Base-by-base conservation (phyloP, 305 asterid genomes). In the Galium porrigens region DNA sequence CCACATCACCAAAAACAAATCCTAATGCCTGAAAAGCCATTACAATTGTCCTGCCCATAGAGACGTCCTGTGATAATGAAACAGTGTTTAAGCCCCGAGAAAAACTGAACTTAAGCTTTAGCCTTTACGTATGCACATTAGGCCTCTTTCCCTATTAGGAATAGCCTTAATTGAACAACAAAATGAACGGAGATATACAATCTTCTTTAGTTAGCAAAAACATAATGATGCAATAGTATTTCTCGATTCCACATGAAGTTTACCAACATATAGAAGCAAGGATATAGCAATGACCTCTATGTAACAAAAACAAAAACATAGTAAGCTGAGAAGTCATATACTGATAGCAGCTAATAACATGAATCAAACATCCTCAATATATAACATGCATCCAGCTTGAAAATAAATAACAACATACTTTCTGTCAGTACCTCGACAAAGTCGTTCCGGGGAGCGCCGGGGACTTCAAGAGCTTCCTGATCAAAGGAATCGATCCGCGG, bases 1-100 rank as follows among this genome's bases (percentile, higher is more conserved):
- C 99, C 85, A 94, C 99, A 73, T 90, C 99, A 58, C 99, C 99
- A 76, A 94, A 94, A 41, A 94, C 95, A 58, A 94, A 86, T 44
- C 99, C 97, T 65, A 94, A 89, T 61, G 99, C 87, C 85, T 89
- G 96, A 83, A 84, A 90, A 46, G 77, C 84, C 80, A 94, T 82
- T 53, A 72, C 65, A 63, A 90, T 58, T 71, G 84, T 86, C 92
- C 89, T 94, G 72, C 95, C 86, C 76, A 78, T 48, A 77, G 78
- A 78, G 77, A 76, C 80, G 72, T 85, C 99, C 99, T 90, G 92
- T 79, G 32, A 79, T 75, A 71, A 71, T 66, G 71, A 64, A 78
- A 63, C 58, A 1, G 30, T 17, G 9, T 55, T 59, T 8, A 59
- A 29, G 7, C 57, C 55, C 22, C 1, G 0, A 27, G 1, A 14